phyloP scores from a whole-genome alignment of 192 early-diverging fungal genomes.

The Linnemannia elongata region DNA sequence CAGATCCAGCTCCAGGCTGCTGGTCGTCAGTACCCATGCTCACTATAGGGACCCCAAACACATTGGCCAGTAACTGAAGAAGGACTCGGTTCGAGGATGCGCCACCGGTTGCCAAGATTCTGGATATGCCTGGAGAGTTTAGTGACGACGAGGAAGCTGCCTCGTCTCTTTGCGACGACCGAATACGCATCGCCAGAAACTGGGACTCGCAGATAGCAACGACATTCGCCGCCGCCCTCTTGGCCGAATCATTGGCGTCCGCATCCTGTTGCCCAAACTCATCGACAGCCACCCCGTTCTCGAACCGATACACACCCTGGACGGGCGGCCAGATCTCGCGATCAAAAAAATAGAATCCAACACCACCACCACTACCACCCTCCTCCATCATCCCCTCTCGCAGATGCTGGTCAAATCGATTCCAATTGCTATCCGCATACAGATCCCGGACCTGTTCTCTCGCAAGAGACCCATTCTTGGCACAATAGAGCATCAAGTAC shows the following conservation, averaged over 20 bases:
- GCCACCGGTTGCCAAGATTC: slow-evolving; percentile 82
- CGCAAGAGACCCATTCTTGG: slow-evolving; percentile 90
- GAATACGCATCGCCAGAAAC: slow-evolving; percentile 76
- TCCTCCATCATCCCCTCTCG: slow-evolving; percentile 19
- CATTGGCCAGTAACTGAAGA: slow-evolving; percentile 73
- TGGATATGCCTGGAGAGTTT: slow-evolving; percentile 49
- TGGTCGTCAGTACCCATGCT: slow-evolving; percentile 22
- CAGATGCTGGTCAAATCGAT: slow-evolving; percentile 65
- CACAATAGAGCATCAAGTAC: slow-evolving; percentile 85
- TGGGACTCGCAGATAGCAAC: slow-evolving; percentile 83
- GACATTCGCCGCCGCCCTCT: slow-evolving; percentile 53
- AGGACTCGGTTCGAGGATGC: slow-evolving; percentile 72
- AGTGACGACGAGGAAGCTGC: not conserved
- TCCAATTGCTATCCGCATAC: slow-evolving; percentile 70
- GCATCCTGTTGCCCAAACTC: slow-evolving; percentile 46
- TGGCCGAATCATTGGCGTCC: slow-evolving; percentile 15
- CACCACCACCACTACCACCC: slow-evolving; percentile 23
- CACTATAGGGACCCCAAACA: slow-evolving; percentile 79
- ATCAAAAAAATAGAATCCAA: slow-evolving; percentile 82
- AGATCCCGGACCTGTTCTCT: slow-evolving; percentile 76
- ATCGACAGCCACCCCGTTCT: slow-evolving; percentile 51
- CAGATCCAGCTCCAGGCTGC: slow-evolving; percentile 64
- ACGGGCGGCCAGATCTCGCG: slow-evolving; percentile 84
- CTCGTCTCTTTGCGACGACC: slow-evolving; percentile 55
- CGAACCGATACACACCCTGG: slow-evolving; percentile 75